Evolutionary conservation across 768 basidiomycete species (phyloP), one percentile per base, ranked within the genome.

Genomic region (Termitomyces eurrhizus): DNA sequence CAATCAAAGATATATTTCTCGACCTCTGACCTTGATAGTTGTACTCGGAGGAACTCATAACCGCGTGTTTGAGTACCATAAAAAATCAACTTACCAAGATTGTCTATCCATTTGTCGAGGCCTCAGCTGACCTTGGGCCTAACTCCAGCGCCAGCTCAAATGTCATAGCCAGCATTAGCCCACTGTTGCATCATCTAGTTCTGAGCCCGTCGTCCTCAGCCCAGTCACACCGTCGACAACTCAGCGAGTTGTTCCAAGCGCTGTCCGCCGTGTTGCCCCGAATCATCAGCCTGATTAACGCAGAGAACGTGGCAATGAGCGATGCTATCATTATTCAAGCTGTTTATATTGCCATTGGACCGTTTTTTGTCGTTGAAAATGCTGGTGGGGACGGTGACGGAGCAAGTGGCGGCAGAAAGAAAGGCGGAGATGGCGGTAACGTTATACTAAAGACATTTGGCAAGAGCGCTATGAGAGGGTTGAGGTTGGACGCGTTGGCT

Each of bases 31-130:
- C 2, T 53, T 42, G 12, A 32, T 67, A 95, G 90, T 76, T 98
- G 9, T 96, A 96, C 72, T 97, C 96, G 0, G 94, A 98, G 71
- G 97, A 99, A 69, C 79, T 95, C 12, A 92, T 99, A 62, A 87
- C 87, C 0, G 77, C 83, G 0, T 93, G 94, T 73, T 78, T 98
- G 18, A 78, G 75, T 46, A 78, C 88, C 0, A 80, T 94, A 62
- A 95, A 95, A 70, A 90, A 89, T 62, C 88, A 89, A 59, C 83
- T 97, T 35, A 84, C 84, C 1, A 84, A 85, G 68, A 79, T 92
- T 50, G 78, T 98, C 13, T 95, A 92, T 68, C 94, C 92, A 0
- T 92, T 95, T 64, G 84, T 95, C 5, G 93, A 95, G 67, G 87
- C 86, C 0, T 77, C 81, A 3, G 72, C 77, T 8, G 81, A 81